phyloP scores from a whole-genome alignment of 2,329 filamentous ascomycete genomes.

The Macrophomina tecta region DNA sequence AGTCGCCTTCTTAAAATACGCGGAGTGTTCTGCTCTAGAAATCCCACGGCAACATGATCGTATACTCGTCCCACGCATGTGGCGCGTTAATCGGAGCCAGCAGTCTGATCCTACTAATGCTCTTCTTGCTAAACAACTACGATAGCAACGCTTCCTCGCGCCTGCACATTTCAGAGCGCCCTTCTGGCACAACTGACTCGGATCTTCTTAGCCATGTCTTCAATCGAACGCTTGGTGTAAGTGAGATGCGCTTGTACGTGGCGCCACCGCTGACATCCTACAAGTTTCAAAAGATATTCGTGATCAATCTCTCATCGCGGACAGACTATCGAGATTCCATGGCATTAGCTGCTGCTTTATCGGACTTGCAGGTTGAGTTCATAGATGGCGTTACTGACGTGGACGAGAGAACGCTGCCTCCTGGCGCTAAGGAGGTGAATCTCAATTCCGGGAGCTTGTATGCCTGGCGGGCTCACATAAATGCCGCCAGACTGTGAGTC shows the following conservation, averaged over 20 bases:
- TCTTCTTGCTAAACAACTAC: not conserved
- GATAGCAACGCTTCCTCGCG: not conserved
- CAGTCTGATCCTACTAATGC: not conserved
- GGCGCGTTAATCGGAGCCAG: not conserved
- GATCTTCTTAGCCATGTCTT: slow-evolving; percentile 14
- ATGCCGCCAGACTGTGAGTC: slow-evolving; percentile 8
- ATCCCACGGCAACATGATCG: not conserved
- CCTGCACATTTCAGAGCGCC: not conserved
- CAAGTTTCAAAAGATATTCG: slow-evolving; percentile 61
- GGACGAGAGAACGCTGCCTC: slow-evolving; percentile 39
- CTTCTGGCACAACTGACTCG: not conserved
- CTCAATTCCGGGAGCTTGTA: slow-evolving; percentile 14
- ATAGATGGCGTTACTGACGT: slow-evolving; percentile 53
- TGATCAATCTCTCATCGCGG: slow-evolving; percentile 58
- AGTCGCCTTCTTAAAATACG: not conserved
- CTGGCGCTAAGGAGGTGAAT: slow-evolving; percentile 37
- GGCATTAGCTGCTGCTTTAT: slow-evolving; percentile 55
- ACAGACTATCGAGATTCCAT: slow-evolving; percentile 60
- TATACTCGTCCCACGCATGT: not conserved
- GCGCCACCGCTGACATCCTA: not conserved
- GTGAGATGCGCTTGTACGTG: not conserved
- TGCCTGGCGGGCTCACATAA: slow-evolving; percentile 24
- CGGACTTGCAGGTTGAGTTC: slow-evolving; percentile 53
- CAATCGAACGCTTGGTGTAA: slow-evolving; percentile 27
- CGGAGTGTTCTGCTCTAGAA: not conserved